Base-by-base conservation (phyloP, 306 rosid species). In the Astragalus membranaceus region DNA sequence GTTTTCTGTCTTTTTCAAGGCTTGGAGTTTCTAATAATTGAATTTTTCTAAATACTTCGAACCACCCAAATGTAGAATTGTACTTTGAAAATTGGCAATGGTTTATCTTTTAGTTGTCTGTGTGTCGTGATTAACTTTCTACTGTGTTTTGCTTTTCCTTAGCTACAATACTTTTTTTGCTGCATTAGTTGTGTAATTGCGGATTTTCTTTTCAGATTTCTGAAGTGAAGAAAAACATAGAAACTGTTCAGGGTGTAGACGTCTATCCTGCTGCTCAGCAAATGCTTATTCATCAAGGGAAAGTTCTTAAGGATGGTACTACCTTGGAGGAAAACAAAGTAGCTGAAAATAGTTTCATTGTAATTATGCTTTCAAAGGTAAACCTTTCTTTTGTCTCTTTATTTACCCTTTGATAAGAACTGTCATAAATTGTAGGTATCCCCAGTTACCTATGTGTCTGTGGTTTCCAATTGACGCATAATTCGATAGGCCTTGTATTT, bases 221-320 rank as follows among this genome's bases (percentile, higher is more conserved):
- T 35, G 97, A 76, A 58, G 98, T 94, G 86, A 94, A 94, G 87
- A 88, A 84, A 73, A 78, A 63, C 36, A 85, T 94, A 61, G 97
- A 94, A 79, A 78, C 87, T 72, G 78, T 76, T 36, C 97, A 88
- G 76, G 97, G 97, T 67, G 76, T 74, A 39, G 89, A 82, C 70
- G 86, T 83, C 65, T 94, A 94, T 73, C 98, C 98, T 73, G 91
- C 98, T 36, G 48, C 87, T 0, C 97, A 87, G 73, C 96, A 90
- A 84, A 94, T 94, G 96, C 98, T 94, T 32, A 94, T 94, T 44
- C 85, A 90, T 73, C 97, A 94, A 74, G 97, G 97, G 48, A 90
- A 94, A 70, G 98, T 90, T 72, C 96, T 90, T 8, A 90, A 90
- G 75, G 97, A 94, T 68, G 75, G 37, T 56, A 82, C 96, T 44